A percentile compares a stretch with the other conserved stretches of the same genome.
These are phyloP conservation scores for Actinomortierella ambigua DNA, from an alignment of 371 early-diverging fungal genomes.

Conservation along the genomic window DNA sequence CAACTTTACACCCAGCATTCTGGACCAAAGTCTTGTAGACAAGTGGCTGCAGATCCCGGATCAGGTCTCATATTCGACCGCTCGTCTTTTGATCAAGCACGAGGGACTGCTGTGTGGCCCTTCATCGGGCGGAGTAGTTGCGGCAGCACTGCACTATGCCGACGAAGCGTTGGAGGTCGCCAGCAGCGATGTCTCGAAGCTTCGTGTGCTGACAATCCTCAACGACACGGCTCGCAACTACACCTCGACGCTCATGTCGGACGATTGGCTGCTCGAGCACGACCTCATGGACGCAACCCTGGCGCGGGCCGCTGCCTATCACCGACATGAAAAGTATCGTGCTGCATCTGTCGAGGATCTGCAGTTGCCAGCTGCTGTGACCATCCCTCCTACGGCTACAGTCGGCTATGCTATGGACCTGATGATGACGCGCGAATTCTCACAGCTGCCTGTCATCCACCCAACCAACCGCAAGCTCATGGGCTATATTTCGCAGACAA, in stretches of 20 bases:
- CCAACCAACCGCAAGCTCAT: slow-evolving; percentile 68
- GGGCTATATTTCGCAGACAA: slow-evolving; percentile 77
- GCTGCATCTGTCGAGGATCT: slow-evolving; percentile 86
- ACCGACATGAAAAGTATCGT: slow-evolving; percentile 71
- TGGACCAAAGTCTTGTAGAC: slow-evolving; percentile 65
- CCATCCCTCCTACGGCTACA: slow-evolving; percentile 61
- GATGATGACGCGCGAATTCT: slow-evolving; percentile 85
- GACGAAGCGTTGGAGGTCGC: slow-evolving; percentile 10
- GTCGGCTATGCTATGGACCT: slow-evolving; percentile 71
- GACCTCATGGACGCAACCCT: slow-evolving; percentile 72
- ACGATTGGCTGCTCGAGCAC: slow-evolving; percentile 79
- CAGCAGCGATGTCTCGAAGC: slow-evolving; percentile 26
- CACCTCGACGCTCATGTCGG: slow-evolving; percentile 68
- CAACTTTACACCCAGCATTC: slow-evolving; percentile 64
- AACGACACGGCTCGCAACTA: slow-evolving; percentile 78
- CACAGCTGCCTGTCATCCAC: slow-evolving; percentile 84
- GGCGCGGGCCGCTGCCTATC: slow-evolving; percentile 61
- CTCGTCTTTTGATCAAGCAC: slow-evolving; percentile 70
- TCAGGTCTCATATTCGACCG: slow-evolving; percentile 73
- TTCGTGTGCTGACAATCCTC: slow-evolving; percentile 59
- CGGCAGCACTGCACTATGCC: slow-evolving; percentile 65
- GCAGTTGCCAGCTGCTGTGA: slow-evolving; percentile 82
- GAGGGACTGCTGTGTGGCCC: slow-evolving; percentile 74
- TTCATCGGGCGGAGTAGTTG: slow-evolving; percentile 74
- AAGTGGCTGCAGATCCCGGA: slow-evolving; percentile 76